Conservation (phyloP, 352 stramenopile species). For the Thalassiosira livingstoniorum region DNA sequence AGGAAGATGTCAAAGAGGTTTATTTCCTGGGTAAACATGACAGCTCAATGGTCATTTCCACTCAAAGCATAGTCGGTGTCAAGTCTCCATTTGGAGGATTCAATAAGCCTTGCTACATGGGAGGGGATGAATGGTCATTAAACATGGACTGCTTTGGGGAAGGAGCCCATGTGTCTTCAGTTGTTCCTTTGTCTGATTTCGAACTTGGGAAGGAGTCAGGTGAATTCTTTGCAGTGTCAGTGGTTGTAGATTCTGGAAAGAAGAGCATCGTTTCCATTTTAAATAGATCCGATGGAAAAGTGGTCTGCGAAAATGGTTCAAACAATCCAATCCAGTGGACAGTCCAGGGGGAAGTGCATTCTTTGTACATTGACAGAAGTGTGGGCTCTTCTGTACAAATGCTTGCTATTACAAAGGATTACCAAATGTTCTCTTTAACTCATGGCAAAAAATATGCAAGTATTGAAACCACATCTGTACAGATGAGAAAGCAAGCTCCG, state of each 20-base stretch:
- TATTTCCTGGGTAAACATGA: constrained; percentile 58
- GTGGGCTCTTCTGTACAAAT: constrained; percentile 28
- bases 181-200: constrained; percentile 35
- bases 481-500: constrained; percentile 10
- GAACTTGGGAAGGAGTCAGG: not conserved
- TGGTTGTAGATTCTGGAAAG: constrained; percentile 23
- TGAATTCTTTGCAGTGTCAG: constrained; percentile 47
- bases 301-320: constrained; percentile 22
- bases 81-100: constrained; percentile 63
- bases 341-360: constrained; percentile 48
- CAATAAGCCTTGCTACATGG: constrained; percentile 51
- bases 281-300: constrained; percentile 31
- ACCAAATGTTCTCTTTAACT: constrained; percentile 48
- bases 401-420: constrained; percentile 56
- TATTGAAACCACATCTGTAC: too few species aligned
- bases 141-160: constrained; percentile 32
- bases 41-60: constrained; percentile 52
- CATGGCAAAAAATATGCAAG: too few species aligned
- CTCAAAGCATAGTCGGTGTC: constrained; percentile 32
- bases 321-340: constrained; percentile 44
- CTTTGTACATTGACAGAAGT: constrained; percentile 43
- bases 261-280: constrained; percentile 52
- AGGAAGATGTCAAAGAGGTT: constrained; percentile 39
- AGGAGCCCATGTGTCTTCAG: constrained; percentile 27
- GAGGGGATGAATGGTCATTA: constrained; percentile 61